These are phyloP conservation scores for Nitzschia palea DNA, from an alignment of 108 stramenopile genomes.

Conservation along the genomic window DNA sequence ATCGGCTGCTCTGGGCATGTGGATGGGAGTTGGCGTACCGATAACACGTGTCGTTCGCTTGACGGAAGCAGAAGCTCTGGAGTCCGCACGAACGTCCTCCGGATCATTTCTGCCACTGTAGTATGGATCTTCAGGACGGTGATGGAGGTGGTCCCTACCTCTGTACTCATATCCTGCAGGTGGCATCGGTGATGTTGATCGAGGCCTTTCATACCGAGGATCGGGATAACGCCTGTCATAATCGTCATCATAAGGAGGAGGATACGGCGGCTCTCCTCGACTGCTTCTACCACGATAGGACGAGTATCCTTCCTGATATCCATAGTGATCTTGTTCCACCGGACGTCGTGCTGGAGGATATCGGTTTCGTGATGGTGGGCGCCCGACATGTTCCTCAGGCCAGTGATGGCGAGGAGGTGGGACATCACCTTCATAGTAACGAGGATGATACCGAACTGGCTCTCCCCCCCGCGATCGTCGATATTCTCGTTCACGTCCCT, in stretches of 20 bases:
- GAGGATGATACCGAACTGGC: constrained; percentile 10
- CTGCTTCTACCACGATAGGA: constrained; percentile 6
- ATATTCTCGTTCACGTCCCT: constrained; percentile 5
- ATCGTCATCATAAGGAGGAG: constrained; percentile 3
- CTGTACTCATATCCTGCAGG: constrained; percentile 11
- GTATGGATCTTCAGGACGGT: constrained; percentile 15
- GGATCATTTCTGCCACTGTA: constrained; percentile 1
- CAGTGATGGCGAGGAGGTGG: constrained; percentile 8
- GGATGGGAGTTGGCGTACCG: constrained; percentile 73
- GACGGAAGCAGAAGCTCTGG: neutral
- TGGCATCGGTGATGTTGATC: constrained; percentile 7
- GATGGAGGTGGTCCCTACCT: constrained; percentile 2
- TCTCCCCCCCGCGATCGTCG: constrained; percentile 6
- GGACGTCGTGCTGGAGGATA: constrained; percentile 15
- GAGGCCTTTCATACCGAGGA: neutral
- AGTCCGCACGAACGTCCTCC: neutral
- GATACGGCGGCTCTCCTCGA: constrained; percentile 12
- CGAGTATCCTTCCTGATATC: constrained; percentile 12
- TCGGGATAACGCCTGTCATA: neutral
- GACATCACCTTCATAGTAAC: constrained; percentile 3
- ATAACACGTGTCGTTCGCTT: constrained; percentile 58
- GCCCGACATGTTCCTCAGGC: neutral
- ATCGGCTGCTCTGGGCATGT: constrained; percentile 52
- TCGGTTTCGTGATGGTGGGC: constrained; percentile 9
- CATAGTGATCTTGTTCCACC: constrained; percentile 8